Conservation (phyloP, 768 basidiomycete genomes). For the Collybiopsis luxurians region DNA sequence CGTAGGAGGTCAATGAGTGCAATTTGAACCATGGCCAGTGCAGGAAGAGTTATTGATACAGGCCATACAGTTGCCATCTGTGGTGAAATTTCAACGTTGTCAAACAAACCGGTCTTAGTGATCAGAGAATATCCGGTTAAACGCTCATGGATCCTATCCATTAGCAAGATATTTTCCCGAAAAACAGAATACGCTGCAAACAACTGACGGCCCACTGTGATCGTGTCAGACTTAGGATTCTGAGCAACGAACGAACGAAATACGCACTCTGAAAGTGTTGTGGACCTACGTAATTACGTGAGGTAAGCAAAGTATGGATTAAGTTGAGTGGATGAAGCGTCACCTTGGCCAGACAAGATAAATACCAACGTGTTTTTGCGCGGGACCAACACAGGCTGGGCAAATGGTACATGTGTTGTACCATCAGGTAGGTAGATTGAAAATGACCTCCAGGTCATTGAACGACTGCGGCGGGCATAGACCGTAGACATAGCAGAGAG, state of each 20-base stretch:
- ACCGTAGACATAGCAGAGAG: not conserved
- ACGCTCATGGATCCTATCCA: slow-evolving; percentile 31
- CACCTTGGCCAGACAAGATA: slow-evolving; percentile 38
- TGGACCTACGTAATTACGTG: too few species aligned
- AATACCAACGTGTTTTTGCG: slow-evolving; percentile 29
- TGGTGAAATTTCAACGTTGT: slow-evolving; percentile 2
- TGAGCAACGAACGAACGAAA: not conserved
- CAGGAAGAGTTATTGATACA: slow-evolving; percentile 36
- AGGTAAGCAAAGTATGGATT: too few species aligned
- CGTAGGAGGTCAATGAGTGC: slow-evolving; percentile 39
- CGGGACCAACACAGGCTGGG: slow-evolving; percentile 25
- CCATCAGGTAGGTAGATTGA: slow-evolving; percentile 14
- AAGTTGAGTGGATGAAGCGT: too few species aligned
- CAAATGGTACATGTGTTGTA: slow-evolving; percentile 18
- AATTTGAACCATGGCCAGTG: slow-evolving; percentile 44
- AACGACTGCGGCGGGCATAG: slow-evolving; percentile 28
- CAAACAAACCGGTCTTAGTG: slow-evolving; percentile 34
- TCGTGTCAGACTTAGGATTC: not conserved
- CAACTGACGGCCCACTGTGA: slow-evolving; percentile 34
- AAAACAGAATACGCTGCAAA: slow-evolving; percentile 33
- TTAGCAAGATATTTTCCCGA: slow-evolving; percentile 32
- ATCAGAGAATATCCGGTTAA: slow-evolving; percentile 34
- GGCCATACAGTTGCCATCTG: slow-evolving; percentile 25
- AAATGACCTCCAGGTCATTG: slow-evolving; percentile 30
- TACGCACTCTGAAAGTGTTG: slow-evolving; percentile 36